Evolutionary conservation across 192 early-diverging fungal genomes (phyloP).

Genomic region (Umbelopsis isabellina): DNA sequence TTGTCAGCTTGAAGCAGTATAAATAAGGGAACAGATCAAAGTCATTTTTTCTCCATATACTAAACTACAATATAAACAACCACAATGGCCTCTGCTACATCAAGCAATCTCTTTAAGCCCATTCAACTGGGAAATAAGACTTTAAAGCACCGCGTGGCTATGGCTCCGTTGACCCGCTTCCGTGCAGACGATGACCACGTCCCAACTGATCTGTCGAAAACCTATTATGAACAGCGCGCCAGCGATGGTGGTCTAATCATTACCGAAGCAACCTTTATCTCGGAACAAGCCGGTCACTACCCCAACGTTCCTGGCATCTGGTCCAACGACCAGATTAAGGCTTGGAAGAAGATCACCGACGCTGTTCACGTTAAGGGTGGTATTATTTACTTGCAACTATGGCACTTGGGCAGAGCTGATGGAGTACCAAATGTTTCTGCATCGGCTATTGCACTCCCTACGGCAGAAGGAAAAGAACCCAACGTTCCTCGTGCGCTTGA

Average conservation of each 20-base stretch:
- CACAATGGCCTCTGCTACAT: too few relatives aligned
- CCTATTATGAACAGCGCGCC: slow-evolving; percentile 30
- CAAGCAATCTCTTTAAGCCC: slow-evolving; percentile 21
- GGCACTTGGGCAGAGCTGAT: slow-evolving; percentile 40
- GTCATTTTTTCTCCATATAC: too few relatives aligned
- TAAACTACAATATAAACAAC: too few relatives aligned
- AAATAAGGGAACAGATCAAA: too few relatives aligned
- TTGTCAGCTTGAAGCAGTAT: too few relatives aligned
- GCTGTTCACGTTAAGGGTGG: slow-evolving; percentile 61
- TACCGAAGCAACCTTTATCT: slow-evolving; percentile 27
- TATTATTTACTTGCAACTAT: slow-evolving; percentile 58
- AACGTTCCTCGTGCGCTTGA: slow-evolving; percentile 61
- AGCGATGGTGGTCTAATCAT: slow-evolving; percentile 22
- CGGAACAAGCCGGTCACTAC: slow-evolving; percentile 23
- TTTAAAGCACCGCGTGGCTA: slow-evolving; percentile 26
- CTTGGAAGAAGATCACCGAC: slow-evolving; percentile 55
- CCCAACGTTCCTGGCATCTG: slow-evolving; percentile 38
- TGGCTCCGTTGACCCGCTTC: slow-evolving; percentile 28
- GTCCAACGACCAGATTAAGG: slow-evolving; percentile 43
- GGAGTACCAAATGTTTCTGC: slow-evolving; percentile 22
- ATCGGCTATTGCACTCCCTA: slow-evolving; percentile 13
- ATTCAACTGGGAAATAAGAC: slow-evolving; percentile 20
- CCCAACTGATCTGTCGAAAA: slow-evolving; percentile 11
- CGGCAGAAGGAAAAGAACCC: slow-evolving; percentile 18
- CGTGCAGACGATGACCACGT: slow-evolving; percentile 19